Evolutionary conservation across 1,284 basidiomycete genomes (phyloP), one percentile per base, ranked within the genome.

Genomic region (Gomphus sp.): DNA sequence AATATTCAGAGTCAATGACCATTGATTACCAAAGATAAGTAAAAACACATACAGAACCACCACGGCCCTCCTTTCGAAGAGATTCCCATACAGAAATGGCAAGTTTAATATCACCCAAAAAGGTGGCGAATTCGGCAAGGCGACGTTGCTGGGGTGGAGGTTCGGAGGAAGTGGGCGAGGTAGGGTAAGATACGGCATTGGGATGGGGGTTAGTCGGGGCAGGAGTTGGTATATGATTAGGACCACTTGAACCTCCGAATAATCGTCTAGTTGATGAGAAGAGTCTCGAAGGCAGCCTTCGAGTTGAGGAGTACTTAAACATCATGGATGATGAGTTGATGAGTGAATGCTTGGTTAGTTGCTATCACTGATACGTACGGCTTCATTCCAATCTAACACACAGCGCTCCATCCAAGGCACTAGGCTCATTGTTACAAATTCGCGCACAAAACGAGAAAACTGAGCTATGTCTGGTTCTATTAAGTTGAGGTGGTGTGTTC

Each of bases 381-480:
- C 80, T 74, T 99, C 96, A 69, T 97, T 97, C 90, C 93, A 97
- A 61, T 97, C 91, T 51, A 93, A 69, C 1, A 97, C 88, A 67
- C 86, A 88, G 64, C 89, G 89, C 73, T 99, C 96, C 91, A 99
- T 94, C 87, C 91, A 98, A 0, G 96, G 96, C 3, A 98, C 74
- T 39, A 99, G 74, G 66, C 89, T 94, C 82, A 93, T 93, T 4
- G 89, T 86, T 2, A 93, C 81, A 64, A 98, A 88, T 69, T 98
- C 96, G n/a, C n/a, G n/a, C n/a, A n/a, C n/a, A n/a, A n/a, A n/a
- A n/a, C n/a, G n/a, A n/a, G n/a, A n/a, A n/a, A n/a, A n/a, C n/a
- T n/a, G n/a, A n/a, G n/a, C n/a, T n/a, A n/a, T 89, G 70, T 98
- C 95, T 51, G 79, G 78, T 60, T 91, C 84, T 7, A 78, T 78